A percentile compares a stretch with the other conserved stretches of the same genome.
phyloP scores from a whole-genome alignment of 2,329 filamentous ascomycete species.

The Knoxdaviesia proteae region DNA sequence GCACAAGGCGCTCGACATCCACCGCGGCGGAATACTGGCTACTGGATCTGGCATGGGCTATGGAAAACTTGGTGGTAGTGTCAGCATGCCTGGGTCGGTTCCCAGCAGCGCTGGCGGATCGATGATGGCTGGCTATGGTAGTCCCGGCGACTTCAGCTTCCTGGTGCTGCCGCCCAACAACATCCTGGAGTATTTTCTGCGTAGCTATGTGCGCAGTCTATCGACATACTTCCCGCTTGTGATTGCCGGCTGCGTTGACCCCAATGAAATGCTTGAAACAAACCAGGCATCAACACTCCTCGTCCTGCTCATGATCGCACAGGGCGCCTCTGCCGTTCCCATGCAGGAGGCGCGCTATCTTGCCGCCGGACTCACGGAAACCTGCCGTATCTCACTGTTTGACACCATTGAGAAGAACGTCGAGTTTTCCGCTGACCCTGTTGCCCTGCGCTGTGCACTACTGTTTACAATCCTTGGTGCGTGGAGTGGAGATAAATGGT shows the following conservation, averaged over 20 bases:
- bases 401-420: conserved; percentile 54
- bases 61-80: too few species aligned
- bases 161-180: conserved; percentile 43
- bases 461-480: conserved; percentile 47
- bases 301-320: conserved; percentile 51
- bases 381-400: conserved; percentile 50
- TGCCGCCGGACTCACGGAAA: conserved; percentile 46
- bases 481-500: conserved; percentile 60
- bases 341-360: conserved; percentile 43
- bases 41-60: conserved; percentile 3
- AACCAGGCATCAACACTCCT: conserved; percentile 45
- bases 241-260: conserved; percentile 36
- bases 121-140: conserved; percentile 19
- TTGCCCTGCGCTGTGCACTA: conserved; percentile 42
- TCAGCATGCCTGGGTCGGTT: too few species aligned
- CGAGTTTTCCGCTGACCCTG: conserved; percentile 42
- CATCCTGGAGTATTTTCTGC: conserved; percentile 46
- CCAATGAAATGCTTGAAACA: conserved; percentile 46
- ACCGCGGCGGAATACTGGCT: conserved; percentile 27
- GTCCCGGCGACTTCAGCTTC: conserved; percentile 35
- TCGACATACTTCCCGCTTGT: conserved; percentile 46
- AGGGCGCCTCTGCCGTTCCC: conserved; percentile 45
- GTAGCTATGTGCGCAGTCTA: conserved; percentile 43
- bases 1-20: conserved; percentile 49
- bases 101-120: not conserved